Percentiles rank a stretch among this genome's conserved stretches.
Evolutionary conservation across 495 filamentous ascomycete genomes (phyloP).

Genomic region (Penicillium angulare): DNA sequence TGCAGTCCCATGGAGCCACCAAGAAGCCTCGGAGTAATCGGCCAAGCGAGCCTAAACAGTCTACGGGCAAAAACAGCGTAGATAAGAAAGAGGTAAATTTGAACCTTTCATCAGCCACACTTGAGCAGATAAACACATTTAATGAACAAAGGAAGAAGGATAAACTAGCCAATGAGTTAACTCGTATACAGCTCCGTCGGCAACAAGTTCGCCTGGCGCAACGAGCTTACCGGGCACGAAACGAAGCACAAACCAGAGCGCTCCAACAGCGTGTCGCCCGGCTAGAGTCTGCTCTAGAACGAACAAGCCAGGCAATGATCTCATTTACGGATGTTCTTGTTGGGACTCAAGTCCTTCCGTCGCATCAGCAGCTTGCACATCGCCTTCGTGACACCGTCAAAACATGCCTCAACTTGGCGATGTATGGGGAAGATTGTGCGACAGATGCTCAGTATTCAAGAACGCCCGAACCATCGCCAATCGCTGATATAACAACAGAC

Average conservation of each 20-base stretch:
- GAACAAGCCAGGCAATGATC: neutral
- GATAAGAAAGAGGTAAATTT: too few species aligned
- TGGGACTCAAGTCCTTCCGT: neutral
- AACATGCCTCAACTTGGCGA: neutral
- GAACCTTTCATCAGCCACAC: too few species aligned
- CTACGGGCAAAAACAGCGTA: too few species aligned
- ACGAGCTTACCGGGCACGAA: slow-evolving; percentile 78
- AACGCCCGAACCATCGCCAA: too few species aligned
- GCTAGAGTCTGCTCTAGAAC: neutral
- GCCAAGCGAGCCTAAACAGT: too few species aligned
- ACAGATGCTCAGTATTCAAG: too few species aligned
- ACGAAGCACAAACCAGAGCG: slow-evolving; percentile 58
- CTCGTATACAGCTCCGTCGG: slow-evolving; percentile 74
- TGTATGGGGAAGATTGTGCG: too few species aligned
- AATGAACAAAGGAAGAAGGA: too few species aligned
- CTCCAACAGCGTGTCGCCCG: neutral
- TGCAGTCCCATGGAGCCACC: too few species aligned
- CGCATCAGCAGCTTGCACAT: neutral
- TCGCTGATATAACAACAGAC: neutral
- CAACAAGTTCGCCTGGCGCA: slow-evolving; percentile 89
- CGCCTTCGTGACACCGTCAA: neutral
- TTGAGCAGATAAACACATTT: too few species aligned
- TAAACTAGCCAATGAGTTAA: too few species aligned
- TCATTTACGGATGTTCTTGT: neutral
- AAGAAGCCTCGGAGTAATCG: too few species aligned